Percentiles rank a stretch among this genome's conserved stretches.
Evolutionary conservation across 2,329 filamentous ascomycete species (phyloP).

Genomic region (Stagonosporopsis rhizophila): DNA sequence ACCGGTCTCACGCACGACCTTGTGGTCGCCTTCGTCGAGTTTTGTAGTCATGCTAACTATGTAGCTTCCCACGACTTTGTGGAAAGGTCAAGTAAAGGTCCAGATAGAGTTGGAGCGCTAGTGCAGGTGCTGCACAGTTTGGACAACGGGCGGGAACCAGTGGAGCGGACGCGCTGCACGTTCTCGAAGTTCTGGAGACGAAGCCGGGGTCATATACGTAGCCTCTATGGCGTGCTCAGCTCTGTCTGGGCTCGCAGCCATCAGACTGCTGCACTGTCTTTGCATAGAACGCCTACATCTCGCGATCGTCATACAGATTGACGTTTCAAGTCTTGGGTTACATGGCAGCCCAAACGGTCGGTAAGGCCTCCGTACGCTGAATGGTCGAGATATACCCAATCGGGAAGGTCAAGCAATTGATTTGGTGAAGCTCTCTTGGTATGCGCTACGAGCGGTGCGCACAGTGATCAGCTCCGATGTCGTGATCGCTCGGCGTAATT

Average conservation of each 20-base stretch:
- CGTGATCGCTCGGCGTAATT: slow-evolving; percentile 37
- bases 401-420: slow-evolving; percentile 38
- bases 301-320: slow-evolving; percentile 37
- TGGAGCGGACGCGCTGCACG: slow-evolving; percentile 20
- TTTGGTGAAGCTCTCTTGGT: slow-evolving; percentile 31
- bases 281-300: slow-evolving; percentile 20
- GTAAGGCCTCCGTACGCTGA: slow-evolving; percentile 16
- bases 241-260: background rate
- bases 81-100: background rate
- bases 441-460: slow-evolving; percentile 21
- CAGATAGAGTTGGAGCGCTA: slow-evolving; percentile 1
- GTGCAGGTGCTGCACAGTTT: background rate
- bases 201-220: slow-evolving; percentile 27
- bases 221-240: slow-evolving; percentile 23
- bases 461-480: slow-evolving; percentile 27
- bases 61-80: background rate
- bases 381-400: slow-evolving; percentile 23
- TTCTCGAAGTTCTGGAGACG: slow-evolving; percentile 3
- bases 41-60: slow-evolving; percentile 30
- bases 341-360: slow-evolving; percentile 23
- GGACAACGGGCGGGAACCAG: slow-evolving; percentile 1
- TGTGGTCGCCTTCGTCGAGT: slow-evolving; percentile 27
- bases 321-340: slow-evolving; percentile 37
- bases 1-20: slow-evolving; percentile 24
- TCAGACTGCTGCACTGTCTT: background rate